Conservation (phyloP, 2,329 filamentous ascomycete species). For the Clonostachys chloroleuca region DNA sequence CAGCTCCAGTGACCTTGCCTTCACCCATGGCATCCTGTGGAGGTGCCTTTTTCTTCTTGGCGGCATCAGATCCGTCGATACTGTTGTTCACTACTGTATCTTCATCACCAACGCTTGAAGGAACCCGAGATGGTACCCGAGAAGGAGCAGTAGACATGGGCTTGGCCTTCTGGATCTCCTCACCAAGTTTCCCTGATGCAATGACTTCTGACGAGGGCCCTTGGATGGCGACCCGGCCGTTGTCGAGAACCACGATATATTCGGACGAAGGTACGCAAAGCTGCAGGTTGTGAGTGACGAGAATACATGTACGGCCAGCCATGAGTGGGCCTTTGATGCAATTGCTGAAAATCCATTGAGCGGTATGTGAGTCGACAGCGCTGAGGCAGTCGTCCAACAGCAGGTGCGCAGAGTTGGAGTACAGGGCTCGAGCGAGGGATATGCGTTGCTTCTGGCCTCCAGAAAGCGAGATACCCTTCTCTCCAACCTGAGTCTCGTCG, state of each 20-base stretch:
- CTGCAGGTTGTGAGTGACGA: conserved; percentile 94
- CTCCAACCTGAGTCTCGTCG: conserved; percentile 89
- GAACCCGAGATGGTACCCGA: conserved; percentile 69
- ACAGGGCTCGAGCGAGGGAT: conserved; percentile 96
- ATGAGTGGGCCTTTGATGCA: conserved; percentile 88
- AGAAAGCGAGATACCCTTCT: conserved; percentile 95
- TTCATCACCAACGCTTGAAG: conserved; percentile 69
- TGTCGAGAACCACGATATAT: conserved; percentile 80
- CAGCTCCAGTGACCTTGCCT: conserved; percentile 76
- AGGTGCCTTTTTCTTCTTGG: conserved; percentile 39
- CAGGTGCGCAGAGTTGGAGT: conserved; percentile 87
- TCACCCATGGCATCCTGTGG: conserved; percentile 61
- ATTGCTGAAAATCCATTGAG: conserved; percentile 96
- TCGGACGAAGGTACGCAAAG: conserved; percentile 78
- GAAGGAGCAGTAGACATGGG: conserved; percentile 68
- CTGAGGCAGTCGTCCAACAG: conserved; percentile 93
- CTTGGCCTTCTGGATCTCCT: conserved; percentile 72
- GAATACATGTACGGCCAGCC: conserved; percentile 82
- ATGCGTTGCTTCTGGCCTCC: conserved; percentile 94
- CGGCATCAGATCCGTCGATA: conserved; percentile 40
- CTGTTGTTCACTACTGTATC: conserved; percentile 47
- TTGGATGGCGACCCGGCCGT: conserved; percentile 73
- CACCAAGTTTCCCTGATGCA: conserved; percentile 81
- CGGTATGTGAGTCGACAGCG: conserved; percentile 94
- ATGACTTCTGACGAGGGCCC: conserved; percentile 78